Base-by-base conservation (phyloP, 768 basidiomycete species). In the Piloderma croceum region DNA sequence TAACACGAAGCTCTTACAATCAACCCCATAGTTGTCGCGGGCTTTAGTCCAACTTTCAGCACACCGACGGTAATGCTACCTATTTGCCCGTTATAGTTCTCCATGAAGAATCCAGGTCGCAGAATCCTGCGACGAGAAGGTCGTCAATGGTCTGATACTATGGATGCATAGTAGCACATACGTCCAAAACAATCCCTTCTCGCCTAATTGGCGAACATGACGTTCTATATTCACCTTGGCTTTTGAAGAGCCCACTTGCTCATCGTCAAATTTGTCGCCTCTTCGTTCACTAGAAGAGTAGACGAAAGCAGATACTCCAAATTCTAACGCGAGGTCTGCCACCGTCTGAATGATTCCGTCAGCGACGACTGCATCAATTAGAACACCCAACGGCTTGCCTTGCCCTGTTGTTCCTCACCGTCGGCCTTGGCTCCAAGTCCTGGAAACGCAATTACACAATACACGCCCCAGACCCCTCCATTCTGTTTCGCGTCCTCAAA, bases 61-160 rank as follows among this genome's bases (percentile, higher is more conserved):
- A 66, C 61, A 23, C 54, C 57, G 3, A 52, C 53, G 1, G 67
- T 59, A 21, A 70, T 51, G 3, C 57, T 48, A 4, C 69, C 69
- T 15, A 69, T 57, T 3, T 51, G 54, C 4, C 64, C 60, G 7
- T 66, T 59, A 29, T 63, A 69, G 38, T 70, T 69, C 36, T 70
- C 69, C 66, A 70, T 65, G 47, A 71, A 71, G 41, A 70, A 66
- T 7, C 54, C 61, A 3, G 68, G 68, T 5, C 67, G 66, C 18
- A 70, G 36, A 36, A 70, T 63, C 13, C 66, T 69, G 42, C 27
- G 5, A 20, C 4, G 2, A 24, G 21, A 48, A 6, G 44, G 17
- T 2, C 6, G 20, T 22, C 15, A 42, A 17, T 24, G 22, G 2
- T 22, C 24, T 25, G 18, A 1, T 17, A 23, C 5, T 7, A 12